Conservation (phyloP, 1,284 basidiomycete species). For the Marasmius tenuissimus region DNA sequence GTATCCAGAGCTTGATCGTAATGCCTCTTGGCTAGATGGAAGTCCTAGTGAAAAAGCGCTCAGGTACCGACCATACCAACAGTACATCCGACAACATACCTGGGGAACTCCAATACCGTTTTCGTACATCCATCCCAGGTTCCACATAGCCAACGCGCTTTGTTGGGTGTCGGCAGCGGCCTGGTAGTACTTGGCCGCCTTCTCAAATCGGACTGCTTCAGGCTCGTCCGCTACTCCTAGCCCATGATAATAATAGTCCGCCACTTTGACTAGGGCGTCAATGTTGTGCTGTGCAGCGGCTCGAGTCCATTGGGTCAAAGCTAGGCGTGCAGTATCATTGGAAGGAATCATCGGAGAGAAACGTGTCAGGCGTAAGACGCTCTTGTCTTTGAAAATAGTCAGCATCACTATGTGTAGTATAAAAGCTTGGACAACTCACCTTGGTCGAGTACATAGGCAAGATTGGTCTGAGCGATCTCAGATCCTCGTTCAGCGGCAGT, state of each 20-base stretch:
- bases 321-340: constrained; percentile 78
- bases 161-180: constrained; percentile 88
- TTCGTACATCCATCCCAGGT: constrained; percentile 99
- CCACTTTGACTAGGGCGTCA: constrained; percentile 95
- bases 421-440: constrained; percentile 42
- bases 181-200: constrained; percentile 92
- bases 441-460: constrained; percentile 92
- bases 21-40: constrained; percentile 94
- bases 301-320: constrained; percentile 91
- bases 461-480: constrained; percentile 94
- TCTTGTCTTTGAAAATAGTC: constrained; percentile 56
- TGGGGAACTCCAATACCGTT: constrained; percentile 89
- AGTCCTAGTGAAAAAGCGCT: constrained; percentile 59
- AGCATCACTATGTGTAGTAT: not conserved
- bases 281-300: constrained; percentile 93
- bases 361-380: constrained; percentile 65
- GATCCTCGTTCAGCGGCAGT: constrained; percentile 90
- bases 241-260: constrained; percentile 93
- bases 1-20: constrained; percentile 90
- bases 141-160: constrained; percentile 97
- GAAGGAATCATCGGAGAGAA: constrained; percentile 70
- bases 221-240: constrained; percentile 71
- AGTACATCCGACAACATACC: constrained; percentile 37
- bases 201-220: constrained; percentile 67
- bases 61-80: not conserved